Conservation (phyloP, 1,139 yeast genomes). For the Yamadazyma atmosphaerica region DNA sequence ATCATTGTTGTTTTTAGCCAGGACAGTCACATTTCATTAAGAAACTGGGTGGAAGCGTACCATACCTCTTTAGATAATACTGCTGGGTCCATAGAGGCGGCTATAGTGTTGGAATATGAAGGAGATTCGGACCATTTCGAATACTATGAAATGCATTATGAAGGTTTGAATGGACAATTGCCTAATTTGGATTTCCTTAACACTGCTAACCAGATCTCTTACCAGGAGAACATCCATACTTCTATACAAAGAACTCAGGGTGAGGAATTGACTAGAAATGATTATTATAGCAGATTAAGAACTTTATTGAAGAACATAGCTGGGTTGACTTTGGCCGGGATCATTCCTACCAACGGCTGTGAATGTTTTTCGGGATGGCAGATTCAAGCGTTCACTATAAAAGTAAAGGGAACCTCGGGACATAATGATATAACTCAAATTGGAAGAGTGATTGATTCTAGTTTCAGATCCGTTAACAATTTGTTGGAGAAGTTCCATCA, state of each 20-base stretch:
- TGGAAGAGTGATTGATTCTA: slow-evolving; percentile 87
- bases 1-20: slow-evolving; percentile 83
- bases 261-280: slow-evolving; percentile 44
- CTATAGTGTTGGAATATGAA: slow-evolving; percentile 80
- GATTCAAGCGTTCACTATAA: slow-evolving; percentile 83
- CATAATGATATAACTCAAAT: slow-evolving; percentile 82
- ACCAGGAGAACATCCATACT: slow-evolving; percentile 72
- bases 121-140: slow-evolving; percentile 68
- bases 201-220: slow-evolving; percentile 68
- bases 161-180: slow-evolving; percentile 91
- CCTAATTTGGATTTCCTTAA: slow-evolving; percentile 92
- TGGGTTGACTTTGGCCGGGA: slow-evolving; percentile 71
- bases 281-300: slow-evolving; percentile 55
- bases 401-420: slow-evolving; percentile 61
- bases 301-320: slow-evolving; percentile 66
- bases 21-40: slow-evolving; percentile 65
- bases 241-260: slow-evolving; percentile 62
- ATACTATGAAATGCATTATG: slow-evolving; percentile 72
- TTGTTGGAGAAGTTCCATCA: slow-evolving; percentile 95
- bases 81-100: slow-evolving; percentile 96
- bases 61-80: slow-evolving; percentile 83
- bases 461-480: slow-evolving; percentile 87
- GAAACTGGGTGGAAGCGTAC: slow-evolving; percentile 94
- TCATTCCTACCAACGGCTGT: slow-evolving; percentile 60
- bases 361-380: slow-evolving; percentile 97